Conservation (phyloP, 345 rosid genomes). For the Dipteronia sinensis region DNA sequence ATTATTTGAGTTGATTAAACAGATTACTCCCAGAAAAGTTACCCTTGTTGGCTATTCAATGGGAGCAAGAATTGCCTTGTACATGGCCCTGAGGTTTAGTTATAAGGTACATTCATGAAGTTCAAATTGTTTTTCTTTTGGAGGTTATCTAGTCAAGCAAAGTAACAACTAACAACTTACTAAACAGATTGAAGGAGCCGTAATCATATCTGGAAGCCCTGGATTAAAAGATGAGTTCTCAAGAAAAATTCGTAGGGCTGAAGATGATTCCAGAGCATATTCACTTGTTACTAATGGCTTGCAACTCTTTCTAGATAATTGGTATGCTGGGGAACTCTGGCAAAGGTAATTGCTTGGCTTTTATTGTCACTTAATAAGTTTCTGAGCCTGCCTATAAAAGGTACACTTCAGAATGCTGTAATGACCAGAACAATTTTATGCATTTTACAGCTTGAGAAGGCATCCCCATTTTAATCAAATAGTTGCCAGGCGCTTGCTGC, state of each 20-base stretch:
- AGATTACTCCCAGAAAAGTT: conserved; percentile 56
- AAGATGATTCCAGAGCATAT: conserved; percentile 68
- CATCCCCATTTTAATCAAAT: conserved; percentile 67
- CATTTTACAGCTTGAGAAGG: conserved; percentile 63
- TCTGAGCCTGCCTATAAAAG: background rate
- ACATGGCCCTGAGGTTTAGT: conserved; percentile 66
- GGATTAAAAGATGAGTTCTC: conserved; percentile 52
- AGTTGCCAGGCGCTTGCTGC: conserved; percentile 56
- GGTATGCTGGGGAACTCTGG: conserved; percentile 86
- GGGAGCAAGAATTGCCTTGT: conserved; percentile 92
- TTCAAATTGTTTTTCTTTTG: conserved; percentile 6
- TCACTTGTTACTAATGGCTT: conserved; percentile 62
- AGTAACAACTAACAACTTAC: conserved; percentile 1
- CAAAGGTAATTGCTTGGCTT: conserved; percentile 52
- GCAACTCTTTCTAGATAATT: conserved; percentile 54
- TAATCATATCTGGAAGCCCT: conserved; percentile 87
- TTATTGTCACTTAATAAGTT: background rate
- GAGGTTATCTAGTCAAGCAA: conserved; percentile 10
- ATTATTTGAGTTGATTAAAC: conserved; percentile 49
- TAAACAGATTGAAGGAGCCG: conserved; percentile 69
- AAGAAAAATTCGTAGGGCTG: conserved; percentile 71
- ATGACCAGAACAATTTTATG: conserved; percentile 16
- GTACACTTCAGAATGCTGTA: background rate
- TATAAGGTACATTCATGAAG: conserved; percentile 48
- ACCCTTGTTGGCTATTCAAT: conserved; percentile 81